These are phyloP conservation scores for Zalaria sp. DNA, from an alignment of 2,329 filamentous ascomycete species.

Conservation along the genomic window DNA sequence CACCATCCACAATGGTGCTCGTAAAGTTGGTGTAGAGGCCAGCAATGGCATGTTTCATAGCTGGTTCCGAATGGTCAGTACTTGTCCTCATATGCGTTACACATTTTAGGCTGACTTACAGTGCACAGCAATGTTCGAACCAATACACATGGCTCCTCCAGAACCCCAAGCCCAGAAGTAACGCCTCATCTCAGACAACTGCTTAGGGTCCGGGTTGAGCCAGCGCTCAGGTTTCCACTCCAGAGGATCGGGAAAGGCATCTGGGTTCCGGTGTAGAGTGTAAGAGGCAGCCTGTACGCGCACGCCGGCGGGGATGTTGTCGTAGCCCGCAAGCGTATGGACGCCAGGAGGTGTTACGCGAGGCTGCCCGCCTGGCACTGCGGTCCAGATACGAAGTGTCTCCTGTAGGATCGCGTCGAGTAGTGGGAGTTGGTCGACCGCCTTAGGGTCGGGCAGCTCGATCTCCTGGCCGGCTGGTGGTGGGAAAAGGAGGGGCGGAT, in stretches of 20 bases:
- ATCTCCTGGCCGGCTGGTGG: too few species aligned
- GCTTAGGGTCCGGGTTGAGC: slow-evolving; percentile 17
- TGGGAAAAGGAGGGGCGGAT: background rate
- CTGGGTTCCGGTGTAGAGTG: slow-evolving; percentile 25
- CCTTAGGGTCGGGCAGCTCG: slow-evolving; percentile 12
- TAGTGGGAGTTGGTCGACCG: slow-evolving; percentile 30
- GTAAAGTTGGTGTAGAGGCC: slow-evolving; percentile 50
- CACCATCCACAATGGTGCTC: slow-evolving; percentile 20
- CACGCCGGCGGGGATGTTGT: slow-evolving; percentile 20
- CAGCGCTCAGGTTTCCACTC: slow-evolving; percentile 24
- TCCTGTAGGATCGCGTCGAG: slow-evolving; percentile 44
- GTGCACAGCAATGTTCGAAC: slow-evolving; percentile 27
- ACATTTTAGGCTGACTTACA: slow-evolving; percentile 19
- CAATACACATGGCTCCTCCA: slow-evolving; percentile 32
- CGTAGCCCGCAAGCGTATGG: slow-evolving; percentile 8
- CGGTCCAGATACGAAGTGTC: slow-evolving; percentile 42
- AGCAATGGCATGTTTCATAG: slow-evolving; percentile 55
- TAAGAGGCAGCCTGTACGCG: slow-evolving; percentile 27
- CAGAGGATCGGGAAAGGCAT: slow-evolving; percentile 24
- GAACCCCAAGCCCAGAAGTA: slow-evolving; percentile 35
- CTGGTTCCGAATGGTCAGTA: slow-evolving; percentile 21
- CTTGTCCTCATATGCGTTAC: background rate
- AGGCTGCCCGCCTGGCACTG: slow-evolving; percentile 44
- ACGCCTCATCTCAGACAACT: slow-evolving; percentile 23
- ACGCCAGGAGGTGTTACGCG: slow-evolving; percentile 29